These are phyloP conservation scores for Glutinoglossum americanum DNA, from an alignment of 495 filamentous ascomycete genomes.

Conservation along the genomic window DNA sequence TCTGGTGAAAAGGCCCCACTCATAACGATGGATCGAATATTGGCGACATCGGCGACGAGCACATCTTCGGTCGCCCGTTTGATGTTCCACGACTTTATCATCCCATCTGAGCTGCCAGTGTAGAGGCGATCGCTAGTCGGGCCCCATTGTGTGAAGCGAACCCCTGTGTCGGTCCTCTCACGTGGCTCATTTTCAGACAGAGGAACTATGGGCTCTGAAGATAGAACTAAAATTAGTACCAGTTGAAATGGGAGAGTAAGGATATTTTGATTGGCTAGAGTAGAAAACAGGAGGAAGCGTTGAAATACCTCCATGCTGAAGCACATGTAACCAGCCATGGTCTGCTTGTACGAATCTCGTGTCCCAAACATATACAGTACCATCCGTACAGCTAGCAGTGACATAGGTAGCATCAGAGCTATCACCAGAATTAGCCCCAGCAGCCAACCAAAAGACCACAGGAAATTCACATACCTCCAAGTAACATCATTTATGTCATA, in stretches of 20 bases:
- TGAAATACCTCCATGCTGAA: conserved; percentile 36
- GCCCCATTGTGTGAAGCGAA: conserved; percentile 68
- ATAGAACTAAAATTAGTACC: background rate
- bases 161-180: conserved; percentile 57
- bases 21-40: conserved; percentile 30
- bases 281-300: background rate
- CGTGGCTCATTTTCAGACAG: conserved; percentile 29
- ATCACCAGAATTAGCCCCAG: background rate
- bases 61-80: conserved; percentile 33
- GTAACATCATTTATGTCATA: conserved; percentile 75
- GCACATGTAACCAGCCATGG: conserved; percentile 32
- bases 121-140: conserved; percentile 46
- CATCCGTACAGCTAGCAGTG: conserved; percentile 69
- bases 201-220: conserved; percentile 32
- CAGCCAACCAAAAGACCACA: background rate
- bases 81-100: conserved; percentile 73
- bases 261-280: no score
- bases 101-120: conserved; percentile 77
- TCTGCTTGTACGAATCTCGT: conserved; percentile 25
- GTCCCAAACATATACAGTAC: conserved; percentile 74
- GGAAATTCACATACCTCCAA: conserved; percentile 11
- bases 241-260: background rate
- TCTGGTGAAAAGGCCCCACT: conserved; percentile 55
- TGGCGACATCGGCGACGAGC: conserved; percentile 17
- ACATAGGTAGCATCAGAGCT: conserved; percentile 29